phyloP scores from a whole-genome alignment of 2,329 filamentous ascomycete genomes.

The Penicillium sp. region DNA sequence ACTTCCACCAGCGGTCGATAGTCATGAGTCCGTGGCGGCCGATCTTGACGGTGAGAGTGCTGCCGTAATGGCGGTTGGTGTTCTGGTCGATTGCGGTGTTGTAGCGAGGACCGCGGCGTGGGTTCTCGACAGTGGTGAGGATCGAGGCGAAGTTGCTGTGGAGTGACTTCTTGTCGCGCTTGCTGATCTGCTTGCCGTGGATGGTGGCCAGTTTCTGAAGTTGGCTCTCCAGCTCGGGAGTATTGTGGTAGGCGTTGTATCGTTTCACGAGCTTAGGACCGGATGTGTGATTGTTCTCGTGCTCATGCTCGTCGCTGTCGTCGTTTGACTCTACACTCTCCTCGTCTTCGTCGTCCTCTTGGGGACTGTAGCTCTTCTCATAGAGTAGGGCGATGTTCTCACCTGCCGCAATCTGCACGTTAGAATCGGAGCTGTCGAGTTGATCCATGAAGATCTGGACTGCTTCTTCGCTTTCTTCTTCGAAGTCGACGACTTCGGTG shows the following conservation, averaged over 20 bases:
- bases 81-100: slow-evolving; percentile 63
- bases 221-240: slow-evolving; percentile 59
- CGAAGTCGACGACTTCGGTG: slow-evolving; percentile 72
- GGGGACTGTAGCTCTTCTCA: slow-evolving; percentile 66
- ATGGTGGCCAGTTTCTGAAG: slow-evolving; percentile 61
- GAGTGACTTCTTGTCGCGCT: slow-evolving; percentile 66
- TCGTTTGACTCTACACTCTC: slow-evolving; percentile 39
- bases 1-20: slow-evolving; percentile 74
- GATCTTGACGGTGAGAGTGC: slow-evolving; percentile 61
- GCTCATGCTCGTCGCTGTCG: slow-evolving; percentile 47
- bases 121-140: slow-evolving; percentile 64
- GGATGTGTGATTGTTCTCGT: slow-evolving; percentile 40
- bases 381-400: slow-evolving; percentile 80
- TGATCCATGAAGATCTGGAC: slow-evolving; percentile 83
- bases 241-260: slow-evolving; percentile 67
- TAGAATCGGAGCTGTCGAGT: slow-evolving; percentile 69
- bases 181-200: slow-evolving; percentile 62
- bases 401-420: slow-evolving; percentile 74
- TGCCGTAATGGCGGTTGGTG: slow-evolving; percentile 61
- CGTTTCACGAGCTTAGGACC: slow-evolving; percentile 57
- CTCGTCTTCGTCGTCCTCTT: slow-evolving; percentile 60
- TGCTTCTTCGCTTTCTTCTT: slow-evolving; percentile 67
- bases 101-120: slow-evolving; percentile 65
- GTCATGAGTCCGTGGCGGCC: slow-evolving; percentile 58
- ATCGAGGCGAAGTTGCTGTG: slow-evolving; percentile 67